Conservation (phyloP, 805 yeast species). For the Wickerhamiella brachini region DNA sequence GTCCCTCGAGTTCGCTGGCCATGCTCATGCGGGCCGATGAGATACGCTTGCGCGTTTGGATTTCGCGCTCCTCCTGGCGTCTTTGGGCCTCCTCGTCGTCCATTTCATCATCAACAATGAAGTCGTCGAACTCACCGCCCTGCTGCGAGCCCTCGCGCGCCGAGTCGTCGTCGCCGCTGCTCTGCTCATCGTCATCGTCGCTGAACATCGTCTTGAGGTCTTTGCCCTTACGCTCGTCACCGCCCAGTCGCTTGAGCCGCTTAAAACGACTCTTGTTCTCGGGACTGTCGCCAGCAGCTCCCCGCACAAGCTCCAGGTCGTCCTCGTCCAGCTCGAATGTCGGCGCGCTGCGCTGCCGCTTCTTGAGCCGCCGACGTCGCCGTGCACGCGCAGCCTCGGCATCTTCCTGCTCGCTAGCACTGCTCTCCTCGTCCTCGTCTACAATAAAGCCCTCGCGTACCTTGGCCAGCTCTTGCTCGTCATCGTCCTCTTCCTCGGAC, state of each 20-base stretch:
- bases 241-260: conserved; percentile 66
- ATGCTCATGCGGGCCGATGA: conserved; percentile 10
- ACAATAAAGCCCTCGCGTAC: conserved; percentile 89
- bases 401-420: conserved; percentile 11
- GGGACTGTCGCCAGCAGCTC: conserved; percentile 5
- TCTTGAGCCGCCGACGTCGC: conserved; percentile 7
- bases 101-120: conserved; percentile 93
- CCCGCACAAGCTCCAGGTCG: conserved; percentile 72
- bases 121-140: conserved; percentile 85
- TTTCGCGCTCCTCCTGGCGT: conserved; percentile 38
- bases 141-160: conserved; percentile 19
- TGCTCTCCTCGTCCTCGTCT: conserved; percentile 71
- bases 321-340: conserved; percentile 60
- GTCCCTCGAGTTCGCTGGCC: conserved; percentile 28
- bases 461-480: conserved; percentile 74
- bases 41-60: conserved; percentile 9
- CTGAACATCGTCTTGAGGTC: conserved; percentile 53
- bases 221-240: conserved; percentile 25
- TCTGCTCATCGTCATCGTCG: conserved; percentile 35
- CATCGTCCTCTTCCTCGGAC: conserved; percentile 86
- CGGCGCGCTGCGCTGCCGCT: conserved; percentile 10
- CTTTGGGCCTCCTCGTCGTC: conserved; percentile 66
- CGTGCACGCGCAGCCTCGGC: conserved; percentile 17
- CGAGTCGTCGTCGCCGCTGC: conserved; percentile 21
- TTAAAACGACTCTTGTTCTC: conserved; percentile 43